Evolutionary conservation across 1,284 basidiomycete genomes (phyloP).

Genomic region (Tausonia pullulans): DNA sequence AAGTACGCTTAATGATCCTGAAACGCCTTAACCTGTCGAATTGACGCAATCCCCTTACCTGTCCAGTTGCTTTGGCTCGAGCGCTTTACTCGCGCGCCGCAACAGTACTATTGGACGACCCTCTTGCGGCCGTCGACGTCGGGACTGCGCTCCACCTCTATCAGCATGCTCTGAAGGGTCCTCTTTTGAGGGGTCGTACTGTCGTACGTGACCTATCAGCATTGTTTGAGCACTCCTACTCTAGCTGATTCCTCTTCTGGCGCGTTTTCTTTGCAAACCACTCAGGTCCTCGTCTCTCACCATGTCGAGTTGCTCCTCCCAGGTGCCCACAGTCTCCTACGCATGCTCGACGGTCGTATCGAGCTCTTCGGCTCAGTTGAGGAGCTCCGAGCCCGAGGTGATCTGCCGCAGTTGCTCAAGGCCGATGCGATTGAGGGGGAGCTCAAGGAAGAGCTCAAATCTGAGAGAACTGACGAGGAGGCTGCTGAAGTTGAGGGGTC

Average conservation of each 20-base stretch:
- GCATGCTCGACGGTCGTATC: slow-evolving; percentile 50
- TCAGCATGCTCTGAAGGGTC: slow-evolving; percentile 51
- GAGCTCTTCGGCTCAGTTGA: slow-evolving; percentile 51
- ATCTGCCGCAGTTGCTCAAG: slow-evolving; percentile 32
- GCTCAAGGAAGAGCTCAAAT: too few species aligned
- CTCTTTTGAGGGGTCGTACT: slow-evolving; percentile 53
- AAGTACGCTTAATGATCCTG: neutral
- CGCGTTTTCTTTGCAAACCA: neutral
- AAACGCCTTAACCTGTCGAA: neutral
- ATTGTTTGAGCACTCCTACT: too few species aligned
- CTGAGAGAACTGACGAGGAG: too few species aligned
- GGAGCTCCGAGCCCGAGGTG: slow-evolving; percentile 47
- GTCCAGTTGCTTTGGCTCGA: slow-evolving; percentile 48
- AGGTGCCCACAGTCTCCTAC: slow-evolving; percentile 52
- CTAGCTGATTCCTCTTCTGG: neutral
- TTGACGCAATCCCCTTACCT: neutral
- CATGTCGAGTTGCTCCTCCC: slow-evolving; percentile 63
- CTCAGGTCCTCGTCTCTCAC: slow-evolving; percentile 66
- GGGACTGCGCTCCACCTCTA: slow-evolving; percentile 59
- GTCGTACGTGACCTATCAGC: slow-evolving; percentile 39
- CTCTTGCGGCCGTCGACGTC: slow-evolving; percentile 52
- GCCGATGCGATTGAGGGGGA: too few species aligned
- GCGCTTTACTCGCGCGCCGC: slow-evolving; percentile 55
- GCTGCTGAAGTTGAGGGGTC: too few species aligned
- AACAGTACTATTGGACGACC: slow-evolving; percentile 44